Base-by-base conservation (phyloP, 192 early-diverging fungal species). In the Coemansia sp. region DNA sequence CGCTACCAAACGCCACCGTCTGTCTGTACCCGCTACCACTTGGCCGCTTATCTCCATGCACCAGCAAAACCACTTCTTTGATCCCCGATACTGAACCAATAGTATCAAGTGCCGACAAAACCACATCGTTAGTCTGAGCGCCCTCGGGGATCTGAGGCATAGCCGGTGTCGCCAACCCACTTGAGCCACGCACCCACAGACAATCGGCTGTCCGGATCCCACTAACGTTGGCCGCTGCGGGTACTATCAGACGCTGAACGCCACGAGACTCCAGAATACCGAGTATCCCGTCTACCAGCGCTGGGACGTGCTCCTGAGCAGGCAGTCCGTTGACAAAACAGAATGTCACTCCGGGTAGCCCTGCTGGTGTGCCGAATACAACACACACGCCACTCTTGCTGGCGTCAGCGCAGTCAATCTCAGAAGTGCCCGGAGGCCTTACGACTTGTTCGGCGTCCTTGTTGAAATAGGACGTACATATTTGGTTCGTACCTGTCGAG, bases 271-370 rank as follows among this genome's bases (percentile, higher is more conserved):
- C 79, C 3, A 82, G 16, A 9, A 74, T 21, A 0, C 49, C 44
- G 17, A 76, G 4, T 9, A 82, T 33, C n/a, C 43, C 21, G 65
- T 74, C 71, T 10, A 62, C 71, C 46, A 82, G 74, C 53, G 65
- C 70, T 8, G 79, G 71, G 2, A 71, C 39, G 53, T 50, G 68
- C 44, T 74, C 70, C 46, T 49, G 39, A 30, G 63, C 65, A 5
- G 79, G 79, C 13, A 74, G 61, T 11, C 79, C 79, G 62, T 63
- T 82, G 62, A 76, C 66, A 57, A 82, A 70, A 37, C 70, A 73
- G 42, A 82, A 74, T 11, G 74, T 73, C 64, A 76, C 33, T 21
- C 40, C 57, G 2, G 71, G 57, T 0, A 14, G 5, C 3, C 32
- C 35, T 8, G 49, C 11, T 14, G 71, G 32, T 17, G 68, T 73